Conservation (phyloP, 495 filamentous ascomycete species). For the Xylaria grammica region DNA sequence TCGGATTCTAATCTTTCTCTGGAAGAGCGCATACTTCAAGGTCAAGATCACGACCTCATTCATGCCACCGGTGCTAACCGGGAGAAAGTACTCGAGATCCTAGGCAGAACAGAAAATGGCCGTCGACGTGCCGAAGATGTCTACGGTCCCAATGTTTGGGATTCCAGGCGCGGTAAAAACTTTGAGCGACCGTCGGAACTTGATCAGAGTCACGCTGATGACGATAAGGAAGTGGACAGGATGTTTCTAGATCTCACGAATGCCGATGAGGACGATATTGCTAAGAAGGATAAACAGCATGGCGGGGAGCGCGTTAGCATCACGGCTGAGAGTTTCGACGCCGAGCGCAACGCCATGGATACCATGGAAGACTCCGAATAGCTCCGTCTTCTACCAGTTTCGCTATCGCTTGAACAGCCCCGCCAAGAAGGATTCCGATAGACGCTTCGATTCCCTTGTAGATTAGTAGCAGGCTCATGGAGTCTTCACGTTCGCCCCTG, state of each 20-base stretch:
- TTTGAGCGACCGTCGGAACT: conserved; percentile 31
- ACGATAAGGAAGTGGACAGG: conserved; percentile 52
- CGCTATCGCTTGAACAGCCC: background rate
- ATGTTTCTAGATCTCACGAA: conserved; percentile 61
- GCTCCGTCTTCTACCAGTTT: background rate
- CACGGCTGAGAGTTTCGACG: conserved; percentile 45
- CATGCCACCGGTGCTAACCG: conserved; percentile 38
- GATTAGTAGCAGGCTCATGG: background rate
- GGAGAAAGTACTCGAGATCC: conserved; percentile 44
- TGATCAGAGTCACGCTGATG: conserved; percentile 38
- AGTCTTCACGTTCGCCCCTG: background rate
- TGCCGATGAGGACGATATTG: conserved; percentile 54
- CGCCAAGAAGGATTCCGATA: background rate
- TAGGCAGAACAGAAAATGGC: conserved; percentile 45
- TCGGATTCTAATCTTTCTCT: conserved; percentile 41
- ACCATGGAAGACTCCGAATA: conserved; percentile 40
- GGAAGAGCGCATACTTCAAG: conserved; percentile 48
- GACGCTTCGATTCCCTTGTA: background rate
- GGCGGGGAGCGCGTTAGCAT: conserved; percentile 31
- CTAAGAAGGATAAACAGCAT: conserved; percentile 35
- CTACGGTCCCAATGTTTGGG: conserved; percentile 45
- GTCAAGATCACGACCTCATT: conserved; percentile 40
- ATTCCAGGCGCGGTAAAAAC: conserved; percentile 30
- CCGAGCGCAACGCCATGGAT: conserved; percentile 44
- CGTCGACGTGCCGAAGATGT: conserved; percentile 47